These are phyloP conservation scores for Schizophyllum amplum DNA, from an alignment of 1,284 basidiomycete genomes.

Conservation along the genomic window DNA sequence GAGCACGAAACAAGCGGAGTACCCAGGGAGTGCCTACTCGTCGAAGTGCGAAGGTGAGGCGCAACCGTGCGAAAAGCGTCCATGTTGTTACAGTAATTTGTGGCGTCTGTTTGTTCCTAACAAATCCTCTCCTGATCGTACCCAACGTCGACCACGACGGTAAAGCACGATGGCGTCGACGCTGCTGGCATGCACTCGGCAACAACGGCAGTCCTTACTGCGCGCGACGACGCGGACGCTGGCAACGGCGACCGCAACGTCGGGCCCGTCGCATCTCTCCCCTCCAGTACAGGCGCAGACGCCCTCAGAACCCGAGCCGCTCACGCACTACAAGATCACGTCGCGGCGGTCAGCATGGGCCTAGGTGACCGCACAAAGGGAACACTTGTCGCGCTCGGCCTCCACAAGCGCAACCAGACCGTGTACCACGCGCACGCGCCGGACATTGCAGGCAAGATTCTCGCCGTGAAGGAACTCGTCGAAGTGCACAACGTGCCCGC, in stretches of 20 bases:
- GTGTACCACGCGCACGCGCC: constrained; percentile 71
- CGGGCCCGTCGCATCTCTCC: background rate
- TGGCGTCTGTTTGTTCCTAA: too few relatives aligned
- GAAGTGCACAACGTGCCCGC: constrained; percentile 75
- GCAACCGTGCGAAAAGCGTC: too few relatives aligned
- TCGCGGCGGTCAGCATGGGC: constrained; percentile 75
- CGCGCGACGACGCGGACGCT: background rate
- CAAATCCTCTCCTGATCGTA: background rate
- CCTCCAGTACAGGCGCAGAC: background rate
- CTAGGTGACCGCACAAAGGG: constrained; percentile 64
- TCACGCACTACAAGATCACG: constrained; percentile 79
- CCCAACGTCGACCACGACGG: background rate
- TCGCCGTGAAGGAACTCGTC: constrained; percentile 81
- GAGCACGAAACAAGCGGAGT: too few relatives aligned
- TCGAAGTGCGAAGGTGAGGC: too few relatives aligned
- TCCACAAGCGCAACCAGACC: constrained; percentile 74
- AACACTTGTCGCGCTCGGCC: constrained; percentile 68
- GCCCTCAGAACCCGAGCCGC: background rate
- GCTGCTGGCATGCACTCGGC: background rate
- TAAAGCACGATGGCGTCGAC: background rate
- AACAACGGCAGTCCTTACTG: background rate
- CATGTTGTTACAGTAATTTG: too few relatives aligned
- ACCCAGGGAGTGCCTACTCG: too few relatives aligned
- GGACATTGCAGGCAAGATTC: constrained; percentile 75
- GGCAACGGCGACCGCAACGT: background rate